Evolutionary conservation across 768 basidiomycete genomes (phyloP), one percentile per base, ranked within the genome.

Genomic region (Boletus pseudopeckii): DNA sequence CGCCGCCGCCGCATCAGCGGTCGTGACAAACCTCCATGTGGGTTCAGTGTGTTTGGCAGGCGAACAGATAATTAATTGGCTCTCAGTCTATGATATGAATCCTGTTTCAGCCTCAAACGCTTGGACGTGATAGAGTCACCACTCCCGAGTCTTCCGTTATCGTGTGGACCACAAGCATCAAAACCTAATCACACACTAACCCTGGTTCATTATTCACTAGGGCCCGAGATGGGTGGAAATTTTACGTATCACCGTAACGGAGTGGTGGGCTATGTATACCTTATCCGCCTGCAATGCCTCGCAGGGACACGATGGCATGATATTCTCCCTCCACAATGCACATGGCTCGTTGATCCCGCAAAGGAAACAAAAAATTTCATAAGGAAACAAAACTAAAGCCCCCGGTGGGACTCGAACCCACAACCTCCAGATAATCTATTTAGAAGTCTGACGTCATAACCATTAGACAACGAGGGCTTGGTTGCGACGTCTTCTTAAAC

Each of bases 371-470:
- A 36, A 39, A 54, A 28, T 20, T 22, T 2, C n/a, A n/a, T n/a
- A n/a, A 33, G 44, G 50, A 54, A 58, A 58, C 14, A 65, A 60
- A 63, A 62, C 10, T 9, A 52, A 48, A 80, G 83, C 86, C 84
- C 85, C 85, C 79, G 81, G 84, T 82, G 84, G 80, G 86, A 86
- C 77, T 88, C 86, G 86, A 88, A 88, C 86, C 79, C 85, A 81
- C 84, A 88, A 81, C 85, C 86, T 86, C 83, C 85, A 87, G 85
- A 87, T 57, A 79, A 80, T 84, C 85, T 82, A 77, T 80, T 53
- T 85, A 88, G 86, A 88, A 88, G 86, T 88, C 86, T 88, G 86
- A 87, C 86, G 86, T 87, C 86, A 88, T 88, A 85, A 76, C 86
- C 86, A 88, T 88, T 87, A 88, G 85, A 87, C 86, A 85, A 88